Evolutionary conservation across 1,139 yeast genomes (phyloP).

Genomic region (Blastobotrys aristatus): DNA sequence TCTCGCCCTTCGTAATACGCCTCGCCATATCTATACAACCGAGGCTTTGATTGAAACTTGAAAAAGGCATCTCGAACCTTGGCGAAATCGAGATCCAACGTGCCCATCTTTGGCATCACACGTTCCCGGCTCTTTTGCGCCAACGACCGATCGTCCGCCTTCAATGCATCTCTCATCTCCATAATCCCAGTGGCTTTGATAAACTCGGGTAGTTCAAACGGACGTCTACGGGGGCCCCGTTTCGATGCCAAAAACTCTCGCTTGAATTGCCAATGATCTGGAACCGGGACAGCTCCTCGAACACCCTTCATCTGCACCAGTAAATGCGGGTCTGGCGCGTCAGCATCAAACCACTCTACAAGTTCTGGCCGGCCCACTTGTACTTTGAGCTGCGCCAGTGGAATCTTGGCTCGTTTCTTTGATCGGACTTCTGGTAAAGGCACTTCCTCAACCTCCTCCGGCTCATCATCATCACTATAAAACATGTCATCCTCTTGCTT

Average conservation of each 20-base stretch:
- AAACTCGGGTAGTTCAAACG: slow-evolving; percentile 73
- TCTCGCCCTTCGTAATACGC: slow-evolving; percentile 74
- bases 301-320: slow-evolving; percentile 59
- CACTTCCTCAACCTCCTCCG: slow-evolving; percentile 20
- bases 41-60: slow-evolving; percentile 71
- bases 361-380: slow-evolving; percentile 58
- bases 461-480: slow-evolving; percentile 32
- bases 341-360: slow-evolving; percentile 84
- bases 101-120: slow-evolving; percentile 87
- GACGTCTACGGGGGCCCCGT: slow-evolving; percentile 64
- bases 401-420: slow-evolving; percentile 50
- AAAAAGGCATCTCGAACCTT: slow-evolving; percentile 84
- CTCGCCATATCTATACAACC: slow-evolving; percentile 65
- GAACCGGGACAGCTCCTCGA: slow-evolving; percentile 70
- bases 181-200: slow-evolving; percentile 82
- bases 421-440: slow-evolving; percentile 38
- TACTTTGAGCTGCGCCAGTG: slow-evolving; percentile 65
- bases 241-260: slow-evolving; percentile 71
- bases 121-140: slow-evolving; percentile 76
- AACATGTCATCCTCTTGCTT: slow-evolving; percentile 24
- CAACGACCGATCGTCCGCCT: slow-evolving; percentile 50
- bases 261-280: slow-evolving; percentile 78
- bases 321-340: slow-evolving; percentile 72
- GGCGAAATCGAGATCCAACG: slow-evolving; percentile 79
- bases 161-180: slow-evolving; percentile 67